phyloP scores from a whole-genome alignment of 1,284 basidiomycete species.

The Ustilago crameri region DNA sequence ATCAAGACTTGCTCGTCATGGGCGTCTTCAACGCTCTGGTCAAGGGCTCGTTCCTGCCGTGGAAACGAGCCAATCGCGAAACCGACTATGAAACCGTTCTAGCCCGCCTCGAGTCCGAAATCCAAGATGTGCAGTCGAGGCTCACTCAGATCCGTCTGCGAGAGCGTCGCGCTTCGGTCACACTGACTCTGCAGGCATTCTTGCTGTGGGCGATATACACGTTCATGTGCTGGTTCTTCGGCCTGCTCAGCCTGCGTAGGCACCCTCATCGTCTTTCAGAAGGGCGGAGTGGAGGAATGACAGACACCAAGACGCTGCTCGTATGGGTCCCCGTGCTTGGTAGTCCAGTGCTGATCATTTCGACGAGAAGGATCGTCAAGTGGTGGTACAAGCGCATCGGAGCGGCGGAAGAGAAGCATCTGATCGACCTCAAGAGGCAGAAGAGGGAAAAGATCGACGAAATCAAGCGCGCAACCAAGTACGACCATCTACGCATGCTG shows the following conservation, averaged over 20 bases:
- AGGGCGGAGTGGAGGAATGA: constrained; percentile 1
- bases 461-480: constrained; percentile 96
- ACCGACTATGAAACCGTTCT: constrained; percentile 72
- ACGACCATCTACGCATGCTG: constrained; percentile 87
- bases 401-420: constrained; percentile 83
- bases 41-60: constrained; percentile 40
- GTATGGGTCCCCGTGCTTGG: constrained; percentile 47
- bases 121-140: constrained; percentile 74
- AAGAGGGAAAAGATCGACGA: constrained; percentile 91
- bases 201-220: constrained; percentile 83
- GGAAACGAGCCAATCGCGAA: constrained; percentile 39
- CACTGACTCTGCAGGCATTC: constrained; percentile 84
- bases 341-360: constrained; percentile 73
- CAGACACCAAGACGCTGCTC: not conserved
- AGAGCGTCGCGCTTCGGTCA: constrained; percentile 81
- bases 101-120: constrained; percentile 70
- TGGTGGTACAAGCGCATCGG: constrained; percentile 87
- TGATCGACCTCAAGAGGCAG: constrained; percentile 79
- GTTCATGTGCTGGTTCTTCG: constrained; percentile 79
- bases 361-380: constrained; percentile 82
- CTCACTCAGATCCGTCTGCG: constrained; percentile 88
- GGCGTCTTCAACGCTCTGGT: constrained; percentile 51
- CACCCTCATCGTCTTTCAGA: constrained; percentile 4
- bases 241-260: constrained; percentile 21
- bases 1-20: constrained; percentile 5